Base-by-base conservation (phyloP, 2,329 filamentous ascomycete species). In the Aspergillus persii region DNA sequence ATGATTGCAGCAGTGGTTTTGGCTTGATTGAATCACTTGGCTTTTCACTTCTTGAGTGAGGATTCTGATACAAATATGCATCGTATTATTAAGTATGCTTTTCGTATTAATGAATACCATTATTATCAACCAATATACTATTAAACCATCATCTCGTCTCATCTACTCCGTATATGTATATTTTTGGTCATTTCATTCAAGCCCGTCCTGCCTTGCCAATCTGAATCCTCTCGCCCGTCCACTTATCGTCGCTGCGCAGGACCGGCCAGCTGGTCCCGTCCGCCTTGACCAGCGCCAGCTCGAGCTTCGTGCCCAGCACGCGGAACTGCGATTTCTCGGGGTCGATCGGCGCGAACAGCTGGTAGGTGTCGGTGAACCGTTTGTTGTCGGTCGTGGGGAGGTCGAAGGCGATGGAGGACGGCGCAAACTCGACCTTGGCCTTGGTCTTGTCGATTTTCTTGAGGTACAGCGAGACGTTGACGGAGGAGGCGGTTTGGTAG, bases 401-500 rank as follows among this genome's bases (percentile, higher is more conserved):
- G 73, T 99, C 91, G 48, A 99, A 83, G 9, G 84, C 82, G 53
- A 98, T 77, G 50, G 84, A 80, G 51, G 83, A 78, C 8, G 84
- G 70, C 39, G 80, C 75, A 73, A 98, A 94, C 27, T 84, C 80
- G 50, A 98, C 84, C 65, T 84, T 89, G 54, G 92, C 90, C 29
- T 80, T 84, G 27, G 88, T 84, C 77, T 94, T 96, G 78, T 93
- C 87, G 69, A 99, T 96, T 80, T 98, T 98, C 82, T 98, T 99
- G 56, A 98, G 83, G 79, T 96, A 99, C 67, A 97, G 89, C 8
- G 91, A 95, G 2, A 90, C 93, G 66, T 96, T 96, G 58, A 98
- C 91, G 12, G 86, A 87, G 11, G 86, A 85, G 2, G 89, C 81
- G 1, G 95, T 98, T 77, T 99, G 95, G 79, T 99, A 99, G 78